These are phyloP conservation scores for Pythium periplocum DNA, from an alignment of 352 stramenopile genomes.

Conservation along the genomic window DNA sequence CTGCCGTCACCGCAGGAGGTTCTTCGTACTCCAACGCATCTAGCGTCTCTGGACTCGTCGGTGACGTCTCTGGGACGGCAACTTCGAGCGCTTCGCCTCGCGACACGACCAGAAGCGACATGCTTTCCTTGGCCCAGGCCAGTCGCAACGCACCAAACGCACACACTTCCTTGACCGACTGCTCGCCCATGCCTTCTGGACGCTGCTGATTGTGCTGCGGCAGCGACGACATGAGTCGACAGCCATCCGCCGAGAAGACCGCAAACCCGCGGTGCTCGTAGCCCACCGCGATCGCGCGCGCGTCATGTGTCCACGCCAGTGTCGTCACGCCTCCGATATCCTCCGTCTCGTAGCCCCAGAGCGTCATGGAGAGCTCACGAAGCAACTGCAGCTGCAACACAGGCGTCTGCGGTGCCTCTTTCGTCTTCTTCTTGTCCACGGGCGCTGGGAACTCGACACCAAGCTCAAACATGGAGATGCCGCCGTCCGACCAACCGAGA, in stretches of 20 bases:
- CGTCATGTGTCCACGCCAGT: constrained; percentile 66
- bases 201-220: constrained; percentile 70
- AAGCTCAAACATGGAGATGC: constrained; percentile 60
- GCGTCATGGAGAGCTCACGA: constrained; percentile 48
- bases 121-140: constrained; percentile 59
- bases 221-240: constrained; percentile 77
- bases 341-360: constrained; percentile 52
- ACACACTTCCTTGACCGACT: constrained; percentile 49
- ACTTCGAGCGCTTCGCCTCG: constrained; percentile 40
- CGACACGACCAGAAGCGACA: constrained; percentile 51
- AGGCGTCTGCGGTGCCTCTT: not conserved
- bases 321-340: constrained; percentile 57
- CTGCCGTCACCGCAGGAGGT: constrained; percentile 13
- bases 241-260: constrained; percentile 76
- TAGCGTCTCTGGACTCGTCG: constrained; percentile 10
- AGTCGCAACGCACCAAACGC: constrained; percentile 49
- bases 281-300: constrained; percentile 49
- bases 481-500: constrained; percentile 69
- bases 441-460: constrained; percentile 18
- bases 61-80: constrained; percentile 19
- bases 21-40: constrained; percentile 11
- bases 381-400: constrained; percentile 48
- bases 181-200: constrained; percentile 9
- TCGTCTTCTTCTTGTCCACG: not conserved
- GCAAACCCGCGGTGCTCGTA: constrained; percentile 73